Evolutionary conservation across 108 stramenopile species (phyloP), one percentile per base, ranked within the genome.

Genomic region (Cyclotella kingstonii): DNA sequence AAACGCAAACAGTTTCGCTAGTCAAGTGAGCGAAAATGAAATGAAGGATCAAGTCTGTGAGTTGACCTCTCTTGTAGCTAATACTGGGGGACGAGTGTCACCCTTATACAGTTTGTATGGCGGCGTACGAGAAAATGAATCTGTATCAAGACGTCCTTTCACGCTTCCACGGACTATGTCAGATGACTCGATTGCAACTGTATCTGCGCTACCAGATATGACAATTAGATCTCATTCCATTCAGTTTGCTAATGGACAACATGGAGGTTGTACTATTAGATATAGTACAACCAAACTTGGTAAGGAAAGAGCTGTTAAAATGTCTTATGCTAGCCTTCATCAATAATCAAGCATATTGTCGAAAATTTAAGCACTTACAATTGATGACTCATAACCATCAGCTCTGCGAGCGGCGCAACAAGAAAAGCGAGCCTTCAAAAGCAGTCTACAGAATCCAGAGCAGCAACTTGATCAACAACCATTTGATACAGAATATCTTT

Each of bases 171-270:
- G 66, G 14, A 54, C 40, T 14, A 14, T 36, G 5, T 70, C 68
- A 10, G 62, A 64, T 22, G 71, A 73, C 40, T 73, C 71, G 2
- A 64, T 73, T 8, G 14, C 48, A 29, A 73, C 71, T 1, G 63
- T 73, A 5, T 31, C 63, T n/a, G 71, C 63, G 15, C 53, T 73
- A 21, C 56, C 71, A 28, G 71, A 42, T 4, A 73, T 73, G 71
- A 28, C 42, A 21, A 39, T 73, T 23, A 9, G 71, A 48, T 38
- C 56, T 64, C 71, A 73, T 36, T 57, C 71, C 0, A 61, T 73
- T n/a, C 56, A 51, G 14, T 11, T 46, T 4, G 30, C 47, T 49
- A 48, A 6, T 17, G 54, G 60, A 14, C 43, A 38, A 0, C 55
- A 57, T 7, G 52, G 57, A 10, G 35, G 47, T 12, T 73, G 63